Conservation (phyloP, 2,329 filamentous ascomycete genomes). For the Ploettnerulaceae sp. region DNA sequence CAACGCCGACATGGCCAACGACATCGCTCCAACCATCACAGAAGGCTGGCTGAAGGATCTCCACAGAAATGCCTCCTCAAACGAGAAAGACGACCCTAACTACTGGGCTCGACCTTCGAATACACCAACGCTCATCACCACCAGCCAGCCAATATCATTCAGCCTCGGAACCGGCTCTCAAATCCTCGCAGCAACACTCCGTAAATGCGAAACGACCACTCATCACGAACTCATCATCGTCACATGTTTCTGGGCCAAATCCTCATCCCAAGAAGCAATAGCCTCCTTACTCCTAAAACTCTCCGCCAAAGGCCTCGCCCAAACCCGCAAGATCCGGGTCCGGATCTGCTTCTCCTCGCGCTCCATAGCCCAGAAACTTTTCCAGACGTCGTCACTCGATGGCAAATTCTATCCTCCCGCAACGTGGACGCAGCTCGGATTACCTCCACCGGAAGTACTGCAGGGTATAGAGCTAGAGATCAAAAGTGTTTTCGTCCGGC, state of each 20-base stretch:
- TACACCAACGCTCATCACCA: constrained; percentile 44
- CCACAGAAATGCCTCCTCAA: constrained; percentile 6
- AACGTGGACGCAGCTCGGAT: constrained; percentile 56
- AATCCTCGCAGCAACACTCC: constrained; percentile 50
- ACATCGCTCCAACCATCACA: constrained; percentile 6
- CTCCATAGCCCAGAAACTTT: constrained; percentile 67
- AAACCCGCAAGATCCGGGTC: constrained; percentile 37
- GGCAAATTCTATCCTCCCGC: constrained; percentile 57
- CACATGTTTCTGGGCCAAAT: constrained; percentile 78
- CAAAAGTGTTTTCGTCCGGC: constrained; percentile 74
- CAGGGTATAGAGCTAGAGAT: constrained; percentile 62
- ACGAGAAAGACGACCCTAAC: constrained; percentile 42
- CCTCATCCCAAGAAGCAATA: constrained; percentile 54
- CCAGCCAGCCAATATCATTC: constrained; percentile 43
- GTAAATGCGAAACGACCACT: constrained; percentile 56
- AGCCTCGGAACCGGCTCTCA: constrained; percentile 53
- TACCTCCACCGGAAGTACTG: constrained; percentile 51
- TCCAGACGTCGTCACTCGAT: constrained; percentile 59
- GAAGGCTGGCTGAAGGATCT: constrained; percentile 19
- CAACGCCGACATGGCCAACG: background rate
- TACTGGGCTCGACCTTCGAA: constrained; percentile 43
- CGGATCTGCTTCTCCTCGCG: constrained; percentile 73
- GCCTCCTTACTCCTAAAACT: constrained; percentile 53
- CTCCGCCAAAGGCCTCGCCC: constrained; percentile 43
- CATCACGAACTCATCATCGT: constrained; percentile 67